Evolutionary conservation across 176 grass and related monocot species (phyloP).

Genomic region (Tillandsia leiboldiana): DNA sequence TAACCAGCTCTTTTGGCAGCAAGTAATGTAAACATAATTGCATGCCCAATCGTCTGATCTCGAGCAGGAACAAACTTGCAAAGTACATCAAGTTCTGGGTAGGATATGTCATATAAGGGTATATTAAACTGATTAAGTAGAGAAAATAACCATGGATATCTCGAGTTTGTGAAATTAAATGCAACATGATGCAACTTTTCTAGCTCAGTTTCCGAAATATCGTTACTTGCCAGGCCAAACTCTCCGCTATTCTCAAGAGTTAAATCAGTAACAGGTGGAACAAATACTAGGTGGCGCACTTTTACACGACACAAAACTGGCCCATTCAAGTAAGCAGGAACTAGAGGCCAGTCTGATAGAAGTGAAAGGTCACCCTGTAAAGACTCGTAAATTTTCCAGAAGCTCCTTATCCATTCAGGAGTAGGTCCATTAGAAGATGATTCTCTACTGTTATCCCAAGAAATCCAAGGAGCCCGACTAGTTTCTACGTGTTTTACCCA

Average conservation of each 20-base stretch:
- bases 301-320: conserved; percentile 70
- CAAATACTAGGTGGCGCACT: conserved; percentile 63
- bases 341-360: conserved; percentile 79
- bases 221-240: conserved; percentile 9
- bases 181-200: conserved; percentile 39
- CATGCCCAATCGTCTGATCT: conserved; percentile 46
- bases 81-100: conserved; percentile 54
- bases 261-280: conserved; percentile 45
- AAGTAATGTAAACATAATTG: conserved; percentile 57
- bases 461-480: conserved; percentile 53
- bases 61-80: conserved; percentile 46
- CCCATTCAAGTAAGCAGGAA: conserved; percentile 71
- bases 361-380: conserved; percentile 68
- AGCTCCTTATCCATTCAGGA: conserved; percentile 74
- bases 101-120: conserved; percentile 70
- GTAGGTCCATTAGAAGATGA: conserved; percentile 44
- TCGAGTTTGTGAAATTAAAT: conserved; percentile 52
- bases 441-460: conserved; percentile 48
- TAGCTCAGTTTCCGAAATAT: conserved; percentile 26
- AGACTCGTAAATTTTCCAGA: conserved; percentile 71
- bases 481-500: conserved; percentile 42
- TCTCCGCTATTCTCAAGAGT: conserved; percentile 28
- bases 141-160: conserved; percentile 70
- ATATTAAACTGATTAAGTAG: conserved; percentile 81
- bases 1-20: conserved; percentile 49